Evolutionary conservation across 352 stramenopile species (phyloP), one percentile per base, ranked within the genome.

Genomic region (Pythium coloratum): DNA sequence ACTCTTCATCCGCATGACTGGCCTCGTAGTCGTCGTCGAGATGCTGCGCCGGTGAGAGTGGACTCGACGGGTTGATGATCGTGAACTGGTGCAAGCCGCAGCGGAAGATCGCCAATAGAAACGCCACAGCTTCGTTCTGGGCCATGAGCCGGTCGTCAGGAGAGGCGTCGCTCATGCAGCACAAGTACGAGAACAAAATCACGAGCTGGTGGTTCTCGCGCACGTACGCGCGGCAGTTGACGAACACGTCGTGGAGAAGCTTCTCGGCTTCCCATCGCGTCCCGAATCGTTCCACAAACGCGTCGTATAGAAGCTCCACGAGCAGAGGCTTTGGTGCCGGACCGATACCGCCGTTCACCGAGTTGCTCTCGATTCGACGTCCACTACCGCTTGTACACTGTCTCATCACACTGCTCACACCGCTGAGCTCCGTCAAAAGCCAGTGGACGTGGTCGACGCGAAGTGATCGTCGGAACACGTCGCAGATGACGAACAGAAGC

Each of bases 241-340:
- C 74, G 49, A 95, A 96, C 18, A 96, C 59, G 40, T 95, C 89
- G 53, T 96, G 86, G 30, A 95, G 81, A 1, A 91, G 61, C 55
- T 91, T 90, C 71, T 96, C 89, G 0, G 86, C 80, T 62, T 95
- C 86, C 55, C 74, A 83, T 6, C 84, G 75, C 4, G 86, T 84
- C 0, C 86, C 86, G 61, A 95, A 89, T 14, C 78, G 81, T 16
- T 83, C 71, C 2, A 90, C 42, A 47, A 93, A 91, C 66, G 77
- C 83, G 56, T 95, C 86, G 70, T 95, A 95, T 38, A 93, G 67
- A 36, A 92, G 28, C 57, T 95, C 85, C 6, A 93, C 71, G 8
- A 92, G 74, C n/a, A 92, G 51, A 0, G 84, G 70, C 26, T 82
- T 85, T 0, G 81, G 82, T 0, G 80, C 75, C 2, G 72, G 72